These are phyloP conservation scores for Puccinia sorghi DNA, from an alignment of 1,284 basidiomycete genomes.

Conservation along the genomic window DNA sequence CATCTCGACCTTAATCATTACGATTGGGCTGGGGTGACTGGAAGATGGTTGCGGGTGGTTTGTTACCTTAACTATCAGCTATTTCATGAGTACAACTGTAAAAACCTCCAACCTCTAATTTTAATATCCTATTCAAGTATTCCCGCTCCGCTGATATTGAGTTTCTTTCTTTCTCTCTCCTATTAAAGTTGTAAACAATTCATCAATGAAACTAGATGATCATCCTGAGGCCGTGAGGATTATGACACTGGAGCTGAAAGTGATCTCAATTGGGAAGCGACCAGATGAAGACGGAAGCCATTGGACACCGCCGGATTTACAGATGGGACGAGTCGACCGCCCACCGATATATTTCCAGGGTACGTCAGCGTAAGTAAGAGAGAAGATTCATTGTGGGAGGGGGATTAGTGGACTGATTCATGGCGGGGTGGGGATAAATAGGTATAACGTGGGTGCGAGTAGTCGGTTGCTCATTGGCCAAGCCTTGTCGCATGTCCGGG, in stretches of 20 bases:
- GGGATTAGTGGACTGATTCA: neutral
- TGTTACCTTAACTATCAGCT: slow-evolving; percentile 32
- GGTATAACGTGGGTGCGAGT: neutral
- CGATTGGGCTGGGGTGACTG: slow-evolving; percentile 45
- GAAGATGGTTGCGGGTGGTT: slow-evolving; percentile 32
- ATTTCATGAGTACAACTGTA: slow-evolving; percentile 41
- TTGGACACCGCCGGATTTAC: neutral
- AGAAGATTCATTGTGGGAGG: neutral
- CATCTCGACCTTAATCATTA: slow-evolving; percentile 19
- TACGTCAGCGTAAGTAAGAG: slow-evolving; percentile 26
- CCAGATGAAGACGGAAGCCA: neutral
- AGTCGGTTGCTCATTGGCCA: neutral
- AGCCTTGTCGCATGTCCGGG: neutral
- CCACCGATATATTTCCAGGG: slow-evolving; percentile 41
- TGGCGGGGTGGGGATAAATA: neutral
- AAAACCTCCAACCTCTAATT: neutral
- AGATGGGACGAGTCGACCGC: neutral
- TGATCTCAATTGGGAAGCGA: slow-evolving; percentile 9
- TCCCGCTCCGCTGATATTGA: neutral
- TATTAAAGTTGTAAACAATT: neutral
- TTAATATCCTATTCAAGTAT: neutral
- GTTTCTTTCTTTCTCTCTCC: neutral
- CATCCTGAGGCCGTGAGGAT: slow-evolving; percentile 8
- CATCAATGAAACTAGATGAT: slow-evolving; percentile 2
- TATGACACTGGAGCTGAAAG: slow-evolving; percentile 44